These are phyloP conservation scores for Polyplosphaeria fusca DNA, from an alignment of 495 filamentous ascomycete species.

Conservation along the genomic window DNA sequence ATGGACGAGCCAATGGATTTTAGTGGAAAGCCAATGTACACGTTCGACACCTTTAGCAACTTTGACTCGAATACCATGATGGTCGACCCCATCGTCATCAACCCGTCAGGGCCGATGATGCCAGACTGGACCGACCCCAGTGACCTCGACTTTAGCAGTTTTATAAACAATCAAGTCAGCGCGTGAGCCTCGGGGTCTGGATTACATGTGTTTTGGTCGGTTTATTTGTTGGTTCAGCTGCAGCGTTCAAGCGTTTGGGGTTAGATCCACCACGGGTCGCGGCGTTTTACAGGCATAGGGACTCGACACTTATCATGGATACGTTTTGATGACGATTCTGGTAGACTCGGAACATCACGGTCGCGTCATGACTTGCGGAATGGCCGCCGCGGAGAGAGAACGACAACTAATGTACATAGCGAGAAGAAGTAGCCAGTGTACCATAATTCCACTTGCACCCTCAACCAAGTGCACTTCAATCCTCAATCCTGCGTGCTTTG, in stretches of 20 bases:
- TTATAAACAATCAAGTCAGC: conserved; percentile 31
- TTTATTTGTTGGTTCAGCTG: conserved; percentile 3
- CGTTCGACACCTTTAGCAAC: conserved; percentile 23
- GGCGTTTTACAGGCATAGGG: conserved; percentile 14
- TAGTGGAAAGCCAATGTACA: conserved; percentile 19
- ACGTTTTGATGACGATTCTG: background rate
- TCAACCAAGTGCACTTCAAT: too few species aligned
- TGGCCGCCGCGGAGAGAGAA: too few species aligned
- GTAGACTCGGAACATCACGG: too few species aligned
- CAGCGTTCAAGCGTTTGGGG: conserved; percentile 31
- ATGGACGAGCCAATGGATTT: conserved; percentile 33
- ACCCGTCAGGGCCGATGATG: conserved; percentile 19
- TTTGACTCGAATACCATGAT: conserved; percentile 28
- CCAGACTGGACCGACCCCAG: conserved; percentile 29
- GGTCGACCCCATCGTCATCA: conserved; percentile 21
- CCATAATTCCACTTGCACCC: too few species aligned
- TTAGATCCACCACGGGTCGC: conserved; percentile 6
- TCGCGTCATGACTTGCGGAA: too few species aligned
- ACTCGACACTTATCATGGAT: conserved; percentile 4
- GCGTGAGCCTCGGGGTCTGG: conserved; percentile 15
- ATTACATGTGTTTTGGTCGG: background rate
- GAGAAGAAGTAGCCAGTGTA: too few species aligned
- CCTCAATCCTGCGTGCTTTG: too few species aligned
- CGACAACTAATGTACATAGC: too few species aligned
- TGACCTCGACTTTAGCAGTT: conserved; percentile 34